Percentiles rank a stretch among this genome's conserved stretches.
phyloP scores from a whole-genome alignment of 2,329 filamentous ascomycete species.

The Trichoderma atrobrunneum region DNA sequence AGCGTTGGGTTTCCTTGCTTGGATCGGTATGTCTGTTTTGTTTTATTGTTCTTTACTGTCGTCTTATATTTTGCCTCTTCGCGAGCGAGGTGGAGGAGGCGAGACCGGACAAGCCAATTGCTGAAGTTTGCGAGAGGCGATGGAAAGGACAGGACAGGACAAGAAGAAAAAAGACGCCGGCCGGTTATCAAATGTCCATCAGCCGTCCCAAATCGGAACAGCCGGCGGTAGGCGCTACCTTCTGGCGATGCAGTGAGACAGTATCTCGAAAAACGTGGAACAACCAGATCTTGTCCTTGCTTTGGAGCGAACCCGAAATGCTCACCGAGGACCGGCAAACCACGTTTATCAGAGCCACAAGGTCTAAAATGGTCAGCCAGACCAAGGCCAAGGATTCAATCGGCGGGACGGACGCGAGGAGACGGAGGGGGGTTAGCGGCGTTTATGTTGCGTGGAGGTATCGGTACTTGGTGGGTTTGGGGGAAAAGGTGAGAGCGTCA shows the following conservation, averaged over 20 bases:
- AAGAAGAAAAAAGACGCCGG: neutral
- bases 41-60: neutral
- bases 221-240: constrained; percentile 7
- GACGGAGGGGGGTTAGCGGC: constrained; percentile 10
- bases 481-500: neutral
- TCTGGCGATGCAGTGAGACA: constrained; percentile 12
- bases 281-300: neutral
- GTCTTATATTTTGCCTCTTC: neutral
- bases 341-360: neutral
- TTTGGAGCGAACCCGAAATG: constrained; percentile 10
- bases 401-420: constrained; percentile 10
- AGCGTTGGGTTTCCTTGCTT: neutral
- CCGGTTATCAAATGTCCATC: constrained; percentile 5
- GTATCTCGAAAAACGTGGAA: neutral
- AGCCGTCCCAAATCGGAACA: constrained; percentile 3
- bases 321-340: constrained; percentile 11
- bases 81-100: neutral
- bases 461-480: neutral
- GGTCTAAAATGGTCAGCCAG: constrained; percentile 6
- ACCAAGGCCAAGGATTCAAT: neutral
- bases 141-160: neutral
- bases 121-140: neutral
- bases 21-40: neutral
- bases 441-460: neutral
- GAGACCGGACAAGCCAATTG: neutral